Evolutionary conservation across 1,139 yeast species (phyloP).

Genomic region (Yamadazyma trypodendri): DNA sequence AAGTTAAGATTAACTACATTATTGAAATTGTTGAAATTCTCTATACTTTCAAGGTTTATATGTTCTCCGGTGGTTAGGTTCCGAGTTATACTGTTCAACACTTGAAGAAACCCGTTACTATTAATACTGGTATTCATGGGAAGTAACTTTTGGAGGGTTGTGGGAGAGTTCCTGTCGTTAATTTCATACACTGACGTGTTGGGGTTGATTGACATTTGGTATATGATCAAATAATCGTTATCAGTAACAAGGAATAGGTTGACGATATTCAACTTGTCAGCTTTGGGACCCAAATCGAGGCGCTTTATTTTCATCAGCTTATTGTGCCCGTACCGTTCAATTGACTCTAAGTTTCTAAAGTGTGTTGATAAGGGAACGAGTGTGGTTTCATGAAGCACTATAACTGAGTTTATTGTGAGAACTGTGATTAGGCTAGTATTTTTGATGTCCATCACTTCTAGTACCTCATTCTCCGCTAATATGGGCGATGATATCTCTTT

Average conservation of each 20-base stretch:
- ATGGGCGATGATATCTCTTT: slow-evolving; percentile 32
- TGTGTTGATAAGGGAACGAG: slow-evolving; percentile 37
- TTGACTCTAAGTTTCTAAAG: slow-evolving; percentile 28
- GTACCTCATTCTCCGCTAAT: slow-evolving; percentile 20
- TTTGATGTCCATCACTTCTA: slow-evolving; percentile 28
- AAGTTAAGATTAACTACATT: slow-evolving; percentile 27
- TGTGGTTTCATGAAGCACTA: slow-evolving; percentile 29
- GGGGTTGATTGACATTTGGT: slow-evolving; percentile 32
- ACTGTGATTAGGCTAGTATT: slow-evolving; percentile 37
- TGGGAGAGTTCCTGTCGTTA: slow-evolving; percentile 21
- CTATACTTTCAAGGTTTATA: slow-evolving; percentile 37
- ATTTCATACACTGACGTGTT: slow-evolving; percentile 34
- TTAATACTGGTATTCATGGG: slow-evolving; percentile 20
- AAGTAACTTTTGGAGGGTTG: slow-evolving; percentile 30
- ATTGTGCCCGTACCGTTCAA: slow-evolving; percentile 35
- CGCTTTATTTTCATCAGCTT: slow-evolving; percentile 24
- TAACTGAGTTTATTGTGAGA: slow-evolving; percentile 28
- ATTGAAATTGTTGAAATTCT: slow-evolving; percentile 34
- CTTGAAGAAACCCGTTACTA: slow-evolving; percentile 22
- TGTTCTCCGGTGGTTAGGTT: slow-evolving; percentile 29
- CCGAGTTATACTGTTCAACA: slow-evolving; percentile 37
- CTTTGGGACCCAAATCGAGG: slow-evolving; percentile 6
- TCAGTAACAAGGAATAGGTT: slow-evolving; percentile 39
- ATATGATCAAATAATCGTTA: slow-evolving; percentile 31
- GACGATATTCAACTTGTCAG: slow-evolving; percentile 16